Evolutionary conservation across 2,329 filamentous ascomycete genomes (phyloP).

Genomic region (Alternaria infectoria): DNA sequence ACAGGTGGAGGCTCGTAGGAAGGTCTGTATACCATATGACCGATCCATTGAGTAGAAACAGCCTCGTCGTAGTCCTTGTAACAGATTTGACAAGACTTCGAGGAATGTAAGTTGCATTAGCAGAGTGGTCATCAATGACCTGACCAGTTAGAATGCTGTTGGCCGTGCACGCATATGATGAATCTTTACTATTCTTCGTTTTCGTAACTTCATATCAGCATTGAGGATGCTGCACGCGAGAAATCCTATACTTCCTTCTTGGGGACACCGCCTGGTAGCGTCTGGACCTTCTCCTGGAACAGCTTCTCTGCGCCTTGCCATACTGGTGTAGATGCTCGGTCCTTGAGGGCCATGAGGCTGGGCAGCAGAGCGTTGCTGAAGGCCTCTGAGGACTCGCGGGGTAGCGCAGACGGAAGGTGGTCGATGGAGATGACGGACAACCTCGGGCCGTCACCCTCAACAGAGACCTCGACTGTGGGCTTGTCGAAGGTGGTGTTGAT

Average conservation of each 20-base stretch:
- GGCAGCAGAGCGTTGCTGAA: constrained; percentile 82
- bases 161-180: neutral
- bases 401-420: constrained; percentile 67
- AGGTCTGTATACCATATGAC: neutral
- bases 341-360: constrained; percentile 76
- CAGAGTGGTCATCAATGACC: neutral
- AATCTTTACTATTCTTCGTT: neutral
- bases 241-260: constrained; percentile 33
- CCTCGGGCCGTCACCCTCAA: constrained; percentile 62
- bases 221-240: neutral
- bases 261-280: constrained; percentile 61
- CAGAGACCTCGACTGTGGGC: constrained; percentile 80
- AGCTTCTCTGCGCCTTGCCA: constrained; percentile 86
- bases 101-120: neutral
- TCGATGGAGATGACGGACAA: constrained; percentile 76
- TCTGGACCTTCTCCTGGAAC: constrained; percentile 80
- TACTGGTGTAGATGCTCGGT: constrained; percentile 74
- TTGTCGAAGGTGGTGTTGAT: constrained; percentile 86
- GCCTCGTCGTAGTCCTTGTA: neutral
- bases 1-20: neutral
- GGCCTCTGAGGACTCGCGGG: constrained; percentile 84
- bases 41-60: neutral
- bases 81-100: neutral
- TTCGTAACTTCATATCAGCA: constrained; percentile 2
- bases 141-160: neutral